Evolutionary conservation across 805 yeast genomes (phyloP).

Genomic region (Starmerella ratchasimensis): DNA sequence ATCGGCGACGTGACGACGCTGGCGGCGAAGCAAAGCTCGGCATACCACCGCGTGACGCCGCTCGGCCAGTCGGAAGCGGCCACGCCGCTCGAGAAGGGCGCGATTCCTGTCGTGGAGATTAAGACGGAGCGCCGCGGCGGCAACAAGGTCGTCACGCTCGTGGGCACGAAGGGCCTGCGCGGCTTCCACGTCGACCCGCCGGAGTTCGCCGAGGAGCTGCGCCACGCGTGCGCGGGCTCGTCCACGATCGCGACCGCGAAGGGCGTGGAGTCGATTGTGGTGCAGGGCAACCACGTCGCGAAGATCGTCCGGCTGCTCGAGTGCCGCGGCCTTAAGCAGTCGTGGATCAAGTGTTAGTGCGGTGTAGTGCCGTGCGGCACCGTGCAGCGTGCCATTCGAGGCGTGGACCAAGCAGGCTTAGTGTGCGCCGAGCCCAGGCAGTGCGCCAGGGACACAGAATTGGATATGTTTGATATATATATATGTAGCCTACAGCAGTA

Average conservation of each 20-base stretch:
- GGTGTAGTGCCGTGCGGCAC: too few relatives aligned
- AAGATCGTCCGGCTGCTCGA: constrained; percentile 37
- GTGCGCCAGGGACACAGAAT: too few relatives aligned
- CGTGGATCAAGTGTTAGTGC: constrained; percentile 52
- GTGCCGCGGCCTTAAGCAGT: constrained; percentile 35
- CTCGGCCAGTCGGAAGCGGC: constrained; percentile 32
- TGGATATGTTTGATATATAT: too few relatives aligned
- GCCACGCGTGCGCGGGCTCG: constrained; percentile 79
- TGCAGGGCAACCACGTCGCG: constrained; percentile 76
- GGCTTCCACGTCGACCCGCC: constrained; percentile 51
- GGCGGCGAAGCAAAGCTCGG: constrained; percentile 35
- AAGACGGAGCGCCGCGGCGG: constrained; percentile 68
- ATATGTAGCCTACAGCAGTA: too few relatives aligned
- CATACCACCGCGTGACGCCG: constrained; percentile 35
- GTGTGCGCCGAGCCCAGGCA: too few relatives aligned
- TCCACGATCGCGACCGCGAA: constrained; percentile 44
- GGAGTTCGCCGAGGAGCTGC: constrained; percentile 51
- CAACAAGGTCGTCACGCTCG: constrained; percentile 61
- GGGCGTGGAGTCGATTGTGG: constrained; percentile 55
- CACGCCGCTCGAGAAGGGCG: constrained; percentile 43
- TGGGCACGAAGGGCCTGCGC: constrained; percentile 45
- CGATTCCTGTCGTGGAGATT: constrained; percentile 50
- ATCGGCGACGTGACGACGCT: constrained; percentile 29
- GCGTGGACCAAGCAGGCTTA: too few relatives aligned
- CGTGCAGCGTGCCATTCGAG: too few relatives aligned